These are phyloP conservation scores for Micractinium conductrix DNA, from an alignment of 139 green algal genomes.

Conservation along the genomic window DNA sequence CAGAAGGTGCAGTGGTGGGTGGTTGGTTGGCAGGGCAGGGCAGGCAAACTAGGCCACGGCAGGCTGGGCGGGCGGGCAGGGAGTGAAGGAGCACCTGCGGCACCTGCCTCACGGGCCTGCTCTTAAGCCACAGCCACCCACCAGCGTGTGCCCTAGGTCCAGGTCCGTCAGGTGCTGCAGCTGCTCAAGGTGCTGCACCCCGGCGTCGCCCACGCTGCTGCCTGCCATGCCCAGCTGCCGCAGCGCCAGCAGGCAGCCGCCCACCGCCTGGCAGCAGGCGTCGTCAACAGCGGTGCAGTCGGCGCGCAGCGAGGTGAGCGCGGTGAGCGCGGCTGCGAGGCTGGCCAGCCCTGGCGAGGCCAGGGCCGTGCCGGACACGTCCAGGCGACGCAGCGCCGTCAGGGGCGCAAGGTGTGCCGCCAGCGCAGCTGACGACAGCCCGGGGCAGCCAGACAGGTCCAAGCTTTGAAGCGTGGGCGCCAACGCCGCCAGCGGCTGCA, in stretches of 20 bases:
- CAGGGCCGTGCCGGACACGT: not conserved
- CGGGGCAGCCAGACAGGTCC: not conserved
- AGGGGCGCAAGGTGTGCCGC: not conserved
- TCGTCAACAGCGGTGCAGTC: not conserved
- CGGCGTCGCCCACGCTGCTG: not conserved
- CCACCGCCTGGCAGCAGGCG: not conserved
- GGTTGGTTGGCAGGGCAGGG: too few relatives aligned
- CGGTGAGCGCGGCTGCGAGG: not conserved
- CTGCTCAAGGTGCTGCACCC: slow-evolving; percentile 2
- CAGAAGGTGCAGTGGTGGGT: not conserved
- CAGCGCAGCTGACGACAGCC: not conserved
- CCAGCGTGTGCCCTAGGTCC: slow-evolving; percentile 3
- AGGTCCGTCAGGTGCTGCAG: slow-evolving; percentile 7
- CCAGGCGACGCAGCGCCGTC: not conserved
- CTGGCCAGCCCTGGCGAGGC: too few relatives aligned
- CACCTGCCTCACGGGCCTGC: not conserved
- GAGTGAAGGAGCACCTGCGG: not conserved
- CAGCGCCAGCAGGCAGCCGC: not conserved
- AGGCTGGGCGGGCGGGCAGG: not conserved
- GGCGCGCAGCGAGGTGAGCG: not conserved
- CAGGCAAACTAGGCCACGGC: not conserved
- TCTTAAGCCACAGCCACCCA: not conserved
- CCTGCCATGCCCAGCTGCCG: not conserved
- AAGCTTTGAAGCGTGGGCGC: not conserved
- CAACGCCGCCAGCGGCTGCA: not conserved